Evolutionary conservation across 2,329 filamentous ascomycete species (phyloP).

Genomic region (Diaporthe citrichinensis): DNA sequence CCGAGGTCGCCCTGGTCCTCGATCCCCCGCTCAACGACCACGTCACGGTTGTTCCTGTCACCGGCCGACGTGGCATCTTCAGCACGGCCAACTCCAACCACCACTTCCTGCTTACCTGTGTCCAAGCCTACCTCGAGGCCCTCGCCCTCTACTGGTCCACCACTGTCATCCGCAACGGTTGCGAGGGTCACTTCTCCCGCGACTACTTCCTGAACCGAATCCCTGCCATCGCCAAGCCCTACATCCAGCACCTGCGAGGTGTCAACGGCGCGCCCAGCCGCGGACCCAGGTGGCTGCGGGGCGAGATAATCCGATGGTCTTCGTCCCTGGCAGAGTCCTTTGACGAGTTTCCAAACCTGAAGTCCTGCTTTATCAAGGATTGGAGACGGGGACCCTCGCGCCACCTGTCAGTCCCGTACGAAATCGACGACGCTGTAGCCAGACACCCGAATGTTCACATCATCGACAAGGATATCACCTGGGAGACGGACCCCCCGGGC

Average conservation of each 20-base stretch:
- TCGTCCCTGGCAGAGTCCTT: background rate
- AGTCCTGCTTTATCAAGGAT: background rate
- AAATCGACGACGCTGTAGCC: background rate
- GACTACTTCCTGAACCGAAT: conserved; percentile 12
- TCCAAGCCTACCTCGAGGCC: background rate
- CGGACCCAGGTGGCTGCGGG: background rate
- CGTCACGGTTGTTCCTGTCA: background rate
- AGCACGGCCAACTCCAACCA: background rate
- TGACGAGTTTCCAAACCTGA: background rate
- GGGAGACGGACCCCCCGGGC: no score
- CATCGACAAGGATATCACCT: background rate
- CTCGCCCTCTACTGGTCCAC: conserved; percentile 6
- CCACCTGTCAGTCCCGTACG: background rate
- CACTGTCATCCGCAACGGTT: background rate
- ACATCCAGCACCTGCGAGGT: conserved; percentile 10
- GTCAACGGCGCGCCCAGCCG: background rate
- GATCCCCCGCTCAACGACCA: background rate
- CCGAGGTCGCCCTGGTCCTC: background rate
- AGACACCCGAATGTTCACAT: background rate
- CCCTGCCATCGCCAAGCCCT: background rate
- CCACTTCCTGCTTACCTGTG: conserved; percentile 14
- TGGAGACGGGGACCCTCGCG: background rate
- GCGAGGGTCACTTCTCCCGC: background rate
- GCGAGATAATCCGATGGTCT: background rate
- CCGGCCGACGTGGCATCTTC: background rate